These are phyloP conservation scores for Rhodotorula sp. DNA, from an alignment of 1,284 basidiomycete genomes.

Conservation along the genomic window DNA sequence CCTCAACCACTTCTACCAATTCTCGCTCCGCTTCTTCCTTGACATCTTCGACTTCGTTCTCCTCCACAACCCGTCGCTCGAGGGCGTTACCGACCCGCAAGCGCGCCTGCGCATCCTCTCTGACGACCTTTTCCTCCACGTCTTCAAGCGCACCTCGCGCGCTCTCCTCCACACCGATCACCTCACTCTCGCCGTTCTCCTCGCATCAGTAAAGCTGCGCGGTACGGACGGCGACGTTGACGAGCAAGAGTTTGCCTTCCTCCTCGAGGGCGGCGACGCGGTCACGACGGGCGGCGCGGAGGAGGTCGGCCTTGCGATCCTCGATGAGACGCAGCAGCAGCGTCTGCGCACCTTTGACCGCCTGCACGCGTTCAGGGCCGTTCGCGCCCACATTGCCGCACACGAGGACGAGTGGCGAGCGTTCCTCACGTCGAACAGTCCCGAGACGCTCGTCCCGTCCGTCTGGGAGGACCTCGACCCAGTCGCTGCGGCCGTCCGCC, in stretches of 20 bases:
- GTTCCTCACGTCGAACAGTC: constrained; percentile 70
- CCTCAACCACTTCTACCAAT: constrained; percentile 98
- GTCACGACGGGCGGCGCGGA: background rate
- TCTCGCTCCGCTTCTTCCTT: constrained; percentile 95
- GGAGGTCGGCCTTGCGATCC: constrained; percentile 5
- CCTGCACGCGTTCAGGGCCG: constrained; percentile 69
- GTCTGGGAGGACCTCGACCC: constrained; percentile 45
- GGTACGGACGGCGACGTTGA: constrained; percentile 68
- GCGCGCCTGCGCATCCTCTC: constrained; percentile 79
- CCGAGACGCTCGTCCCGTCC: constrained; percentile 67
- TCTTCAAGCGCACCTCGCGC: constrained; percentile 86
- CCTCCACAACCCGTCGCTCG: constrained; percentile 85
- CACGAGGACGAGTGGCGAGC: constrained; percentile 71
- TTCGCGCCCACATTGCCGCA: constrained; percentile 67
- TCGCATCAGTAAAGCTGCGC: constrained; percentile 82
- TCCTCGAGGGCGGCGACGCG: constrained; percentile 69
- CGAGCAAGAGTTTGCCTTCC: constrained; percentile 80
- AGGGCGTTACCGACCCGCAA: constrained; percentile 71
- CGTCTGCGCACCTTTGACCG: constrained; percentile 54
- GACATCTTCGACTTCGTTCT: constrained; percentile 97
- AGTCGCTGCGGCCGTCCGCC: constrained; percentile 70
- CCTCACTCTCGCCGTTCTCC: constrained; percentile 82
- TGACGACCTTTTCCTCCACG: constrained; percentile 85
- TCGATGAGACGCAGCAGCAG: constrained; percentile 63
- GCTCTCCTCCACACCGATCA: constrained; percentile 90